Evolutionary conservation across 345 rosid genomes (phyloP), one percentile per base, ranked within the genome.

Genomic region (Pugionium cornutum): DNA sequence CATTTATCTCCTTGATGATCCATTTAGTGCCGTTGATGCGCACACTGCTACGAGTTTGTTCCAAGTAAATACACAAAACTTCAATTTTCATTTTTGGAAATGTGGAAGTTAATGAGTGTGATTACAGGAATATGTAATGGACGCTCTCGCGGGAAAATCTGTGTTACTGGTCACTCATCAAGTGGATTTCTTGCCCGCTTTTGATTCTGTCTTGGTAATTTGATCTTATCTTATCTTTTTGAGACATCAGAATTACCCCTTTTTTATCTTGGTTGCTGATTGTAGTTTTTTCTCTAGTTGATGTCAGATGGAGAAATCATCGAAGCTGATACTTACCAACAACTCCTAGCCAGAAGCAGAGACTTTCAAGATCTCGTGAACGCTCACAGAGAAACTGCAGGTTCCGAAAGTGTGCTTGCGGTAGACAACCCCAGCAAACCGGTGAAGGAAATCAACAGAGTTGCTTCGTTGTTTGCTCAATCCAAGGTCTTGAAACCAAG

Each of bases 11-110:
- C 67, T 92, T 79, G 98, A 89, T 47, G 98, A 92, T 81, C 97
- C 98, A 5, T 92, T 92, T 60, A 92, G 98, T 67, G 97, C 97
- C 3, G 96, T 92, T 58, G 98, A 92, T 82, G 97, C 97, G 18
- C 87, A 89, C 45, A 92, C 98, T 39, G 98, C 98, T 50, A 78
- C 94, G 4, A 88, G 85, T 78, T 84, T 92, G 59, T 88, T 92
- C 58, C 83, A 89, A 72, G 98, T 92, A 84, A 81, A 75, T 45
- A 60, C 4, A 40, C 44, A 1, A 1, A 7, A 58, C 55, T 18
- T 58, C 29, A 4, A 18, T 35, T 58, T 35, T 41, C 29, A 28
- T 25, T 6, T 11, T 4, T 51, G 64, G 56, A 58, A 3, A 34
- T 57, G n/a, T 8, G 4, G 34, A 31, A 66, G 67, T 53, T 68